phyloP scores from a whole-genome alignment of 257 asterid genomes.

The Lycium barbarum region DNA sequence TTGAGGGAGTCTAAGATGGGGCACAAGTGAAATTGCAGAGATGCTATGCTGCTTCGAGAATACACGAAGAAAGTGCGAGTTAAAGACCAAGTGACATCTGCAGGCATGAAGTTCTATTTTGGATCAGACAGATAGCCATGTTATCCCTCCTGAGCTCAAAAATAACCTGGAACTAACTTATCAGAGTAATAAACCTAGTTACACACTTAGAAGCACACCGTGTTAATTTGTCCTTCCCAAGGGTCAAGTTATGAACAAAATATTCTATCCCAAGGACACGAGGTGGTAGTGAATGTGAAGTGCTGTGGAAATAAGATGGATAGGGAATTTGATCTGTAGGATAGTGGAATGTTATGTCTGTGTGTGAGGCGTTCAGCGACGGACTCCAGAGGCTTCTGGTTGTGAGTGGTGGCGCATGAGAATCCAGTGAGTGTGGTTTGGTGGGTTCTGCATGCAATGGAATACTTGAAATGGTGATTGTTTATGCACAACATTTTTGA shows the following conservation, averaged over 20 bases:
- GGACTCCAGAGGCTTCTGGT: constrained; percentile 3
- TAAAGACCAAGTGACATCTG: neutral
- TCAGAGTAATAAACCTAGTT: neutral
- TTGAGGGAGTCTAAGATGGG: neutral
- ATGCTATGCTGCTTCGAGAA: neutral
- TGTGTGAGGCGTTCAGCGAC: neutral
- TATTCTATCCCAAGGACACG: neutral
- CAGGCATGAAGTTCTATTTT: neutral
- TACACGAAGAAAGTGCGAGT: neutral
- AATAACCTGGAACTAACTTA: neutral
- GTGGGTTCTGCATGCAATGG: constrained; percentile 16
- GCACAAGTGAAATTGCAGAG: constrained; percentile 26
- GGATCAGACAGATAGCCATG: neutral
- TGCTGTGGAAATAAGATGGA: neutral
- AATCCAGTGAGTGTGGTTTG: neutral
- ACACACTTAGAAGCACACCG: neutral
- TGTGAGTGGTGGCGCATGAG: neutral
- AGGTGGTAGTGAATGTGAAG: neutral
- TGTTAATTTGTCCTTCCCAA: too few species aligned
- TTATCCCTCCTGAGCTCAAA: neutral
- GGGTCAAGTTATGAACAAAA: too few species aligned
- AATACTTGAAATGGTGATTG: neutral
- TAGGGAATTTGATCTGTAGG: neutral
- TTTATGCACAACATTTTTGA: neutral
- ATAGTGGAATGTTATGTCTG: neutral